Percentiles rank a stretch among this genome's conserved stretches.
phyloP scores from a whole-genome alignment of 2,329 filamentous ascomycete species.

The Phialocephala sp. region DNA sequence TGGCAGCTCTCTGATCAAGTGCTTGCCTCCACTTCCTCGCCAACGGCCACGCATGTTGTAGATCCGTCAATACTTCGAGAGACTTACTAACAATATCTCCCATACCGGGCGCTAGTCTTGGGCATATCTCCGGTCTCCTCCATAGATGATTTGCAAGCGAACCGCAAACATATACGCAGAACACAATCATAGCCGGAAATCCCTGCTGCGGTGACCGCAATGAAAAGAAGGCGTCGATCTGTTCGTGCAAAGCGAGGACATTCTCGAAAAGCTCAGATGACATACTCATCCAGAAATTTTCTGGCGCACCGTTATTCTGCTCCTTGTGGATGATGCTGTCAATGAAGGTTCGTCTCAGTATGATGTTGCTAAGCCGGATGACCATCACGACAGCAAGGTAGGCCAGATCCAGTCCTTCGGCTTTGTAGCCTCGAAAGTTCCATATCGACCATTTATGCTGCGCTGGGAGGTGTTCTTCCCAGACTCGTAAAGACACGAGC shows the following conservation, averaged over 20 bases:
- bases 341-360: slow-evolving; percentile 45
- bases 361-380: slow-evolving; percentile 46
- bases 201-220: slow-evolving; percentile 41
- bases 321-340: slow-evolving; percentile 29
- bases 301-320: slow-evolving; percentile 30
- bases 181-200: slow-evolving; percentile 44
- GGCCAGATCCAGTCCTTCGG: slow-evolving; percentile 44
- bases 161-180: slow-evolving; percentile 49
- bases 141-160: slow-evolving; percentile 45
- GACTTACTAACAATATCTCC: slow-evolving; percentile 19
- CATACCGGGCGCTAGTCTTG: neutral
- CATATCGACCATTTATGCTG: slow-evolving; percentile 45
- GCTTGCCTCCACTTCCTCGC: slow-evolving; percentile 18
- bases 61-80: slow-evolving; percentile 36
- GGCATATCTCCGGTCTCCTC: slow-evolving; percentile 35
- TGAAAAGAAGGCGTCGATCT: slow-evolving; percentile 44
- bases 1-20: slow-evolving; percentile 13
- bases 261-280: slow-evolving; percentile 45
- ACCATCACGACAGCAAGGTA: slow-evolving; percentile 47
- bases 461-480: slow-evolving; percentile 42
- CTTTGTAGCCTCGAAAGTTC: slow-evolving; percentile 47
- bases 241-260: slow-evolving; percentile 45
- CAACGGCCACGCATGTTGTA: slow-evolving; percentile 39
- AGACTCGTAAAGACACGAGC: slow-evolving; percentile 33
- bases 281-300: slow-evolving; percentile 40